Conservation (phyloP, 140 eudicot genomes). For the Stevia rebaudiana region DNA sequence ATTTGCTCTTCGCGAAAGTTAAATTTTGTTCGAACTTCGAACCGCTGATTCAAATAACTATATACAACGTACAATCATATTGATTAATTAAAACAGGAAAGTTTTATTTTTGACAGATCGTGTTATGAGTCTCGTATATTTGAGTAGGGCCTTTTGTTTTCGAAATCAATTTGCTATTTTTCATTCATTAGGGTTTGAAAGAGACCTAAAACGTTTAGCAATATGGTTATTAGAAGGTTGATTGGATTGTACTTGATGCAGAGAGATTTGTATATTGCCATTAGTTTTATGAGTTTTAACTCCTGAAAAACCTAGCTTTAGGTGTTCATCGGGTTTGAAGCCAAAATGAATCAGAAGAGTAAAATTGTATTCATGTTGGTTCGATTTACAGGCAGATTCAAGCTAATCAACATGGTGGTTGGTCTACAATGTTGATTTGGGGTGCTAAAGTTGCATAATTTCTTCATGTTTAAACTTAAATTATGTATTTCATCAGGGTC, state of each 20-base stretch:
- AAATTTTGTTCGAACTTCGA: not conserved
- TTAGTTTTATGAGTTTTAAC: not conserved
- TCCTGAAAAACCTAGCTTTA: not conserved
- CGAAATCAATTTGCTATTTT: not conserved
- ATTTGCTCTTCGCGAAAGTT: not conserved
- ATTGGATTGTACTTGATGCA: not conserved
- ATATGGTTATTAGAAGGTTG: not conserved
- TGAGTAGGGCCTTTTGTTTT: slow-evolving; percentile 8
- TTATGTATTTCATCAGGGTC: not conserved
- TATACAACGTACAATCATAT: not conserved
- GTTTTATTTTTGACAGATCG: not conserved
- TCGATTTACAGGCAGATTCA: not conserved
- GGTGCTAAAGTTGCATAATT: not conserved
- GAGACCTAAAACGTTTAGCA: not conserved
- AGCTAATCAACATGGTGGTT: not conserved
- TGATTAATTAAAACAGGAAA: not conserved
- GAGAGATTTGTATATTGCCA: not conserved
- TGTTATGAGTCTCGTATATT: not conserved
- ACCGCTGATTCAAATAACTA: not conserved
- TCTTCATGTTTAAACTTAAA: not conserved
- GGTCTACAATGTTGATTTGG: not conserved
- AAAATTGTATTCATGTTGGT: not conserved
- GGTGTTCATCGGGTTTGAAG: not conserved
- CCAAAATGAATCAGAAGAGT: not conserved
- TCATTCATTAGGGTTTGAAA: not conserved